phyloP scores from a whole-genome alignment of 2,329 filamentous ascomycete species.

The Aspergillus tubingensis region DNA sequence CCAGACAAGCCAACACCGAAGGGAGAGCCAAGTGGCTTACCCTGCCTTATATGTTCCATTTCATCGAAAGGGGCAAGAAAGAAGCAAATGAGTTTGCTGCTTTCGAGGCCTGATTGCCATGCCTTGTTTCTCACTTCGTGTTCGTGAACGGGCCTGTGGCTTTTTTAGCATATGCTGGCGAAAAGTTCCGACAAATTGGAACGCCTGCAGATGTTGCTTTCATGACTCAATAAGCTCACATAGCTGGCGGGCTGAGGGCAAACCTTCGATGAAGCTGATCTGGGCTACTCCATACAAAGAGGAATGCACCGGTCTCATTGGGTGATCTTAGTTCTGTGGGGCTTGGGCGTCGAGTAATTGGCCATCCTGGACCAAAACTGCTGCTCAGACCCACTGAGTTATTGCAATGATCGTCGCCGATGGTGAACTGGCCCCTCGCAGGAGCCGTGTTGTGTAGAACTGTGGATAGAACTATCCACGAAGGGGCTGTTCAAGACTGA shows the following conservation, averaged over 20 bases:
- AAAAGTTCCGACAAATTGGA: neutral
- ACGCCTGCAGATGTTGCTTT: neutral
- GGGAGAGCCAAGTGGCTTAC: neutral
- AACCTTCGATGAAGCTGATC: neutral
- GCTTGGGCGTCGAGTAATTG: neutral
- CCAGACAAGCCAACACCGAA: neutral
- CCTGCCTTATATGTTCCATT: neutral
- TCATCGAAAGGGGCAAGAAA: neutral
- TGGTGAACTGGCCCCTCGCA: neutral
- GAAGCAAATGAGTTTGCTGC: neutral
- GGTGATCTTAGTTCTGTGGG: neutral
- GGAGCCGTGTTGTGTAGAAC: no score
- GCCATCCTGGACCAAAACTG: neutral
- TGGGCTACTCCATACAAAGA: neutral
- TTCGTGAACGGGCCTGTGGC: neutral
- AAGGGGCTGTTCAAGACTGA: no score
- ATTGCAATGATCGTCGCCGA: neutral
- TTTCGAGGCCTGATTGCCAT: neutral
- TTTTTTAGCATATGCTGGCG: neutral
- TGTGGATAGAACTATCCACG: no score
- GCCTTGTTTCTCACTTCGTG: neutral
- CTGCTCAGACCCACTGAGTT: neutral
- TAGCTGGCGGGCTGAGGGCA: neutral
- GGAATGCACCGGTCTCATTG: neutral
- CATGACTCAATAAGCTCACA: neutral